phyloP scores from a whole-genome alignment of 2,329 filamentous ascomycete species.

The Microdochium bolleyi region DNA sequence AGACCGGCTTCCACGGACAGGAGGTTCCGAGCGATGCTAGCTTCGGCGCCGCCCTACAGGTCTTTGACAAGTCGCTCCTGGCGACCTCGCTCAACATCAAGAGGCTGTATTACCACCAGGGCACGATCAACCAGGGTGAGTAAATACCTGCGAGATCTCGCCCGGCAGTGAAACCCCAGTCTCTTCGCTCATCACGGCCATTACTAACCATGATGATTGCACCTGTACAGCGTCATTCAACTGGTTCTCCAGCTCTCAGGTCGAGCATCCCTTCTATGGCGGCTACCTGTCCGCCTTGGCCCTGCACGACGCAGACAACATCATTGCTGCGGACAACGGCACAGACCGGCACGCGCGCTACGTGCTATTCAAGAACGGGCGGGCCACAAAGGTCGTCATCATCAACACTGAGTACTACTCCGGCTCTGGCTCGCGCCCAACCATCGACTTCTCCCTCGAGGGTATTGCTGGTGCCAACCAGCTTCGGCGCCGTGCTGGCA shows the following conservation, averaged over 20 bases:
- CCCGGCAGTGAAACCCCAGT: too few relatives aligned
- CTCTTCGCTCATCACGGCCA: too few relatives aligned
- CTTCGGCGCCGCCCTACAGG: background rate
- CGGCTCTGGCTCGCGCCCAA: background rate
- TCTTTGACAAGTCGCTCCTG: background rate
- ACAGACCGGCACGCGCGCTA: background rate
- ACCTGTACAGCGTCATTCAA: too few relatives aligned
- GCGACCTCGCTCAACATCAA: background rate
- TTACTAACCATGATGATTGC: too few relatives aligned
- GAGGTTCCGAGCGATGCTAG: background rate
- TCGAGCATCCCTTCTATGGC: background rate
- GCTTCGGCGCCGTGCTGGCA: too few relatives aligned
- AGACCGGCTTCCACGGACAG: background rate
- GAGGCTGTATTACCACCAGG: background rate
- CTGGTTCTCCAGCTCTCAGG: too few relatives aligned
- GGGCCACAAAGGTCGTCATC: background rate
- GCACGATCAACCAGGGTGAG: background rate
- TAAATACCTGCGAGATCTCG: background rate
- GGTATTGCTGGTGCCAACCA: too few relatives aligned
- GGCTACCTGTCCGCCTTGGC: background rate
- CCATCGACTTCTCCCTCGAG: background rate
- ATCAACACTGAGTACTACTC: background rate
- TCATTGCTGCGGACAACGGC: background rate
- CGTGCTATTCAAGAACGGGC: background rate
- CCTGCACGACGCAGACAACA: background rate